Base-by-base conservation (phyloP, 331 rosid genomes). In the Malus hybrid region DNA sequence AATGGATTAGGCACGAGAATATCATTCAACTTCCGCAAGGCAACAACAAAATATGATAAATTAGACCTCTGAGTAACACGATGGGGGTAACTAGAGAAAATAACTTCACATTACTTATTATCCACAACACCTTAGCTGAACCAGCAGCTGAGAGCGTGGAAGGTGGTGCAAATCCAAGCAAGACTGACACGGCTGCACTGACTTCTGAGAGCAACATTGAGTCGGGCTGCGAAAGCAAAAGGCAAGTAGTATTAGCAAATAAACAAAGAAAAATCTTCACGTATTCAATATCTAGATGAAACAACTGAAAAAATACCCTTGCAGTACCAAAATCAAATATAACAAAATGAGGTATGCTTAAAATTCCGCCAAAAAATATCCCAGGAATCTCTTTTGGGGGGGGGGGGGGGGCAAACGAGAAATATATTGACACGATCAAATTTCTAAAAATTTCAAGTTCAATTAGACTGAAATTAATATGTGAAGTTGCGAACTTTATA, bases 111-210 rank as follows among this genome's bases (percentile, higher is more conserved):
- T 46, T 66, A 63, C 11, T 74, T 24, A 48, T 79, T 59, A 85
- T 56, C 73, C 71, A 64, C 69, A 95, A 28, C 29, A 28, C 99
- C 97, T 95, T 90, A 82, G 96, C 80, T 75, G 99, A 89, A 74
- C 93, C 83, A 66, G 91, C 79, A 22, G 87, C 87, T 24, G 97
- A 86, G 76, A 92, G 87, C 29, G 87, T 72, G 34, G 87, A 69
- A 79, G 96, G 82, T 15, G 99, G 99, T 16, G 88, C 87, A 82
- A 89, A 85, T 56, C 99, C 99, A 82, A 95, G 99, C 88, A 95
- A 84, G 77, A 95, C 75, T 6, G 97, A 87, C 65, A 90, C 92
- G 12, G 86, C 88, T 70, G 99, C 97, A 63, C 92, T 90, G 76
- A 89, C 87, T 80, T 95, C 97, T 11, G 76, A 80, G 44, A 82